Evolutionary conservation across 1,139 yeast genomes (phyloP), one percentile per base, ranked within the genome.

Genomic region (Debaryomycetaceae sp.): DNA sequence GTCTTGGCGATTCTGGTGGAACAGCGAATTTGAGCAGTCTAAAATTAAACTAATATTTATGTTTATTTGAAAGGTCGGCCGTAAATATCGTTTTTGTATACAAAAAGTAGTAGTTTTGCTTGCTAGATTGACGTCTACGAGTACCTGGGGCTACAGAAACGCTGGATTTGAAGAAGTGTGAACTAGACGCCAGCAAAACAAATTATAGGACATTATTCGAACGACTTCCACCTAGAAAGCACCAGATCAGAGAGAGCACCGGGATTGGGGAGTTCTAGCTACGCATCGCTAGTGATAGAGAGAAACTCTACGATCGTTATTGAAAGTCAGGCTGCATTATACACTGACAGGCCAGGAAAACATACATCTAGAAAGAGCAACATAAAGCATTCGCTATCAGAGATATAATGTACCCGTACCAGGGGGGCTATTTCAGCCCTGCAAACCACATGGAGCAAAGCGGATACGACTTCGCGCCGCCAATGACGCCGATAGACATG

Each of bases 401-500:
- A 22, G 13, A 17, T n/a, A 39, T 11, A 34, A 41, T 41, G 46
- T 43, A 43, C 34, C 46, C 46, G 5, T 38, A 43, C 24, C 44
- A 43, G 36, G 36, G 41, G 11, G 38, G 29, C 13, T 43, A 43
- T 36, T 41, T 41, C 35, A 23, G 37, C 42, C 36, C 45, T 42
- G 35, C 40, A 37, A 9, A 38, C 29, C 31, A 27, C 11, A 11
- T 27, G 8, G 31, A 27, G 11, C 8, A 11, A 8, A 27, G 11
- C 3, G 31, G 31, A 11, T 27, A 27, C 4, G 31, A 27, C 3
- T 27, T 27, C 14, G 36, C 40, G 13, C 47, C 48, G n/a, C 59
- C 55, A 39, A 42, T 51, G 40, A 71, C 83, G 3, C 84, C 84
- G 1, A 68, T 78, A 51, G 85, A 80, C 52, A 58, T 75, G 46